Base-by-base conservation (phyloP, 2,329 filamentous ascomycete genomes). In the Cytospora piceicola region DNA sequence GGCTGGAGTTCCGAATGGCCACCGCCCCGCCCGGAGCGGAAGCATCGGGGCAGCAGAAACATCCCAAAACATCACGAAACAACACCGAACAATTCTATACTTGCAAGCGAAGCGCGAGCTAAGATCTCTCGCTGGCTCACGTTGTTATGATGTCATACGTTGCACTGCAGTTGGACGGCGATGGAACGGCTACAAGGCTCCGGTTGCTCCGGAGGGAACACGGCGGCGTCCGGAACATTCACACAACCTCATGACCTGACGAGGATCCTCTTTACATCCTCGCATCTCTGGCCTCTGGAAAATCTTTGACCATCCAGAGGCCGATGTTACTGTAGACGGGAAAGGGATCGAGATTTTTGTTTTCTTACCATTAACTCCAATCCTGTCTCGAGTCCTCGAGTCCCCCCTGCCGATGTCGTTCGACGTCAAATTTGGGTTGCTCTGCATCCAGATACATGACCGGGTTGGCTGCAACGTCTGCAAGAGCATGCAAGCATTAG, bases 71-170 rank as follows among this genome's bases (percentile, higher is more conserved):
- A 34, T 6, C 32, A 34, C 32, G 11, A 34, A 29, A 29, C 27
- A 29, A 34, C 32, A 12, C 32, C 32, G 11, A 34, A 2, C 11
- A 4, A 6, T 34, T 2, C 32, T 8, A 12, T 34, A 8, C 32
- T 12, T 34, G 32, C 3, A 8, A 12, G 34, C 34, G 34, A 36
- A 36, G 34, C 34, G 12, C 34, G 34, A 36, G 32, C 2, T 34
- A 34, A n/a, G n/a, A n/a, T 22, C 4, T 46, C 6, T 32, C 32
- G 51, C 3, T 24, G 46, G 24, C 27, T 67, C 61, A 67, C 61
- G 61, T 58, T 64, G 52, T 56, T 46, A 67, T 64, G 65, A 57
- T 52, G 56, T 61, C 61, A 67, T 61, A 24, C 24, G 46, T 49
- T 24, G 46, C 46, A 49, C 46, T 49, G 46, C 46, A 49, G 20